Evolutionary conservation across 495 filamentous ascomycete genomes (phyloP).

Genomic region (Aspergillus avenaceus): DNA sequence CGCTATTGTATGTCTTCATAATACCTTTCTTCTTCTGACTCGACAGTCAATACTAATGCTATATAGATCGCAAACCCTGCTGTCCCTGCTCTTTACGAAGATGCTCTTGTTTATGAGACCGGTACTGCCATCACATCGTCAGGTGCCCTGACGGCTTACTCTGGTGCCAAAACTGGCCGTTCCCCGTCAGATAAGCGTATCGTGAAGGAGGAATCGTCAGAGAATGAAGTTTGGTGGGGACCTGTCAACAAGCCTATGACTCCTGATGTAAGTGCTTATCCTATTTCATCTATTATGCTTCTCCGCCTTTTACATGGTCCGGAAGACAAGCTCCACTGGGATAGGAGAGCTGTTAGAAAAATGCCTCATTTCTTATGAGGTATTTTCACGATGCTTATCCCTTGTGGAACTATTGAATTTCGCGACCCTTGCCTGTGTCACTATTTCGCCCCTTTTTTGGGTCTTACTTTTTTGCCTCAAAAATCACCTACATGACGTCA

Average conservation of each 20-base stretch:
- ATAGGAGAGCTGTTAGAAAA: conserved; percentile 1
- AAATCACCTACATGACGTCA: conserved; percentile 35
- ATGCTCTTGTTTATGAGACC: conserved; percentile 97
- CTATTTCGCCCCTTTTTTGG: background rate
- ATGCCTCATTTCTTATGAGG: conserved; percentile 21
- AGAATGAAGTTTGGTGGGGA: conserved; percentile 94
- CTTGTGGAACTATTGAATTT: conserved; percentile 7
- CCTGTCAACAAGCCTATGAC: conserved; percentile 99
- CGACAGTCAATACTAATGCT: conserved; percentile 12
- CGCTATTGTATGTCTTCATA: conserved; percentile 68
- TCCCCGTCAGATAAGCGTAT: conserved; percentile 96
- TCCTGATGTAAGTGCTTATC: conserved; percentile 73
- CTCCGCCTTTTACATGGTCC: conserved; percentile 18
- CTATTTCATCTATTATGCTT: conserved; percentile 2
- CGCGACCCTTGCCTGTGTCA: background rate
- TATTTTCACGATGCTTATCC: conserved; percentile 14
- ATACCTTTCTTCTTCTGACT: too few relatives aligned
- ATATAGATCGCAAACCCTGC: conserved; percentile 80
- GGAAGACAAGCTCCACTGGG: conserved; percentile 33
- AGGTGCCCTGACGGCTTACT: conserved; percentile 94
- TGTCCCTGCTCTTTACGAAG: conserved; percentile 94
- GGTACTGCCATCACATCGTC: conserved; percentile 94
- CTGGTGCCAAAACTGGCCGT: conserved; percentile 94
- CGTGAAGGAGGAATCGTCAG: conserved; percentile 84
- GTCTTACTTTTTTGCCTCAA: conserved; percentile 4